Evolutionary conservation across 495 filamentous ascomycete genomes (phyloP).

Genomic region (Hyaloscypha hepaticicola): DNA sequence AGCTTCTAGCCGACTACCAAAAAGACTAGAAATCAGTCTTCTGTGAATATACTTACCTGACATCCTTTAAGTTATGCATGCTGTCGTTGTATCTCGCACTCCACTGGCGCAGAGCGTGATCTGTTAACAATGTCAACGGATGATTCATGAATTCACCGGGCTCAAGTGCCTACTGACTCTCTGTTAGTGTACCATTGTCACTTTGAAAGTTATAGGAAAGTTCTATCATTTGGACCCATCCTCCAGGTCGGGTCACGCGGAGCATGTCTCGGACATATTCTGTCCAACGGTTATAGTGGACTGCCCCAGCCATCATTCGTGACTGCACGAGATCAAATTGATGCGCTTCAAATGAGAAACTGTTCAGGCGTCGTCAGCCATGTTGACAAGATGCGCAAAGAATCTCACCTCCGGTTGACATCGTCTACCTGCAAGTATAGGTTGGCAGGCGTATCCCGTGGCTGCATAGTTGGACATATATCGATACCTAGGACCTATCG

Average conservation of each 20-base stretch:
- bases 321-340: slow-evolving; percentile 92
- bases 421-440: slow-evolving; percentile 76
- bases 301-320: slow-evolving; percentile 72
- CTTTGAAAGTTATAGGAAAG: slow-evolving; percentile 87
- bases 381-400: not conserved
- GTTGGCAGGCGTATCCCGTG: slow-evolving; percentile 66
- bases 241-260: slow-evolving; percentile 54
- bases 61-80: slow-evolving; percentile 67
- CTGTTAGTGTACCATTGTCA: slow-evolving; percentile 78
- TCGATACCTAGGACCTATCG: slow-evolving; percentile 77
- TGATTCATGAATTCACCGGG: too few species aligned
- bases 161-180: slow-evolving; percentile 37
- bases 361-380: slow-evolving; percentile 23
- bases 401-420: slow-evolving; percentile 62
- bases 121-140: too few species aligned
- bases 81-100: slow-evolving; percentile 67
- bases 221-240: slow-evolving; percentile 92
- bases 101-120: slow-evolving; percentile 72
- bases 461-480: slow-evolving; percentile 71
- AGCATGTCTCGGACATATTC: slow-evolving; percentile 77
- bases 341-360: slow-evolving; percentile 71
- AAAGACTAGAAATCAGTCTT: too few species aligned
- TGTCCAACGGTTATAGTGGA: slow-evolving; percentile 73
- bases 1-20: too few species aligned
- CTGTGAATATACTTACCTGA: too few species aligned